Evolutionary conservation across 225 moss, liverwort and hornwort species (phyloP).

Genomic region (Physcomitrellopsis africana): DNA sequence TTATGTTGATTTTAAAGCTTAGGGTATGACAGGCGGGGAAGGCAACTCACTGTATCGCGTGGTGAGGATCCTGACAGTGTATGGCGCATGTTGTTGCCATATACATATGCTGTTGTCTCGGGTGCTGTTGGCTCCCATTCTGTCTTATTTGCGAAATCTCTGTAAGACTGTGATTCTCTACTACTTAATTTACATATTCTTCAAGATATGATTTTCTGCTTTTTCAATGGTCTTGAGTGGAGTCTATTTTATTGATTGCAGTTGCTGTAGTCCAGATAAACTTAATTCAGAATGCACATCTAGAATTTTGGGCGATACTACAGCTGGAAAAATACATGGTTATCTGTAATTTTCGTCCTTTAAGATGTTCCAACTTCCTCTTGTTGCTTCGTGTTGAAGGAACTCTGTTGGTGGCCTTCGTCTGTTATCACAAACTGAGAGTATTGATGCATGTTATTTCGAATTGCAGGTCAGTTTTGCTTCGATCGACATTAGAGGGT

Average conservation of each 20-base stretch:
- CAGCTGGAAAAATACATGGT: conserved; percentile 4
- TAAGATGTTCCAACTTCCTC: neutral
- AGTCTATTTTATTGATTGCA: neutral
- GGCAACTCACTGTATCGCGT: conserved; percentile 57
- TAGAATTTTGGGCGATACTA: neutral
- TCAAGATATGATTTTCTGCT: neutral
- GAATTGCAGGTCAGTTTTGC: conserved; percentile 82
- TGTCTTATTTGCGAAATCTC: conserved; percentile 97
- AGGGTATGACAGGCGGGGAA: conserved; percentile 62
- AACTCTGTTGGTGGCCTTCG: neutral
- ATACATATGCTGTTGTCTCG: conserved; percentile 91
- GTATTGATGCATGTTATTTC: conserved; percentile 3
- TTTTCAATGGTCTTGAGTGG: neutral
- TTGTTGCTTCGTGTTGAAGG: neutral
- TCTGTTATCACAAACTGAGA: neutral
- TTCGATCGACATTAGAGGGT: conserved; percentile 89
- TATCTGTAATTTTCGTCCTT: neutral
- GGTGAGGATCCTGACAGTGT: conserved; percentile 81
- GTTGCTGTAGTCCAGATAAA: neutral
- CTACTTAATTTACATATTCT: neutral
- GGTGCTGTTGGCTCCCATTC: conserved; percentile 99
- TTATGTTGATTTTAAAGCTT: conserved; percentile 14
- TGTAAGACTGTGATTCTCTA: conserved; percentile 57
- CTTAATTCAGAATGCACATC: neutral
- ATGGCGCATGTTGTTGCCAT: conserved; percentile 94